phyloP scores from a whole-genome alignment of 75 land plant species.

The Isoetes taiwanensis region DNA sequence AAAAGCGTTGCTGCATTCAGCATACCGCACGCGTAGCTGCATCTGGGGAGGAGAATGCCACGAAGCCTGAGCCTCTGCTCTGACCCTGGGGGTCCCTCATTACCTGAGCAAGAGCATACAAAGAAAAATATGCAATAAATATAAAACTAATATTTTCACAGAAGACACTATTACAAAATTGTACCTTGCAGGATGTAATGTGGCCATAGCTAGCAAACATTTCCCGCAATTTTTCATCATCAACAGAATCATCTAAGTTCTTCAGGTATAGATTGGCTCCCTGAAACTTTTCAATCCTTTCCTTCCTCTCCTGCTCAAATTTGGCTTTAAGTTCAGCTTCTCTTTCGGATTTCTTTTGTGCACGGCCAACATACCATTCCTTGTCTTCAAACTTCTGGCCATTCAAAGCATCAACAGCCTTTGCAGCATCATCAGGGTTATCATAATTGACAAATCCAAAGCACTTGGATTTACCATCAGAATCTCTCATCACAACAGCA shows the following conservation, averaged over 20 bases:
- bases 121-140: too few relatives aligned
- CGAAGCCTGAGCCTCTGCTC: conserved; percentile 85
- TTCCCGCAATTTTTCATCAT: conserved; percentile 68
- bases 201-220: conserved; percentile 56
- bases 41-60: conserved; percentile 67
- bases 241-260: conserved; percentile 66
- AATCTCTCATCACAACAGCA: conserved; percentile 82
- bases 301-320: conserved; percentile 58
- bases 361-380: conserved; percentile 90
- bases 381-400: conserved; percentile 66
- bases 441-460: conserved; percentile 94
- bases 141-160: too few relatives aligned
- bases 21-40: conserved; percentile 77
- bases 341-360: conserved; percentile 79
- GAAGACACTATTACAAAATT: too few relatives aligned
- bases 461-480: conserved; percentile 66
- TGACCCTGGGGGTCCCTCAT: conserved; percentile 72
- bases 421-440: conserved; percentile 74
- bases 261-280: conserved; percentile 69
- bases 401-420: conserved; percentile 62
- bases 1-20: too few relatives aligned
- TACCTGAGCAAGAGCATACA: conserved; percentile 45
- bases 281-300: conserved; percentile 51
- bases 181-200: conserved; percentile 89
- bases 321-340: conserved; percentile 50